These are phyloP conservation scores for Microascus cirrosus DNA, from an alignment of 2,329 filamentous ascomycete genomes.

Conservation along the genomic window DNA sequence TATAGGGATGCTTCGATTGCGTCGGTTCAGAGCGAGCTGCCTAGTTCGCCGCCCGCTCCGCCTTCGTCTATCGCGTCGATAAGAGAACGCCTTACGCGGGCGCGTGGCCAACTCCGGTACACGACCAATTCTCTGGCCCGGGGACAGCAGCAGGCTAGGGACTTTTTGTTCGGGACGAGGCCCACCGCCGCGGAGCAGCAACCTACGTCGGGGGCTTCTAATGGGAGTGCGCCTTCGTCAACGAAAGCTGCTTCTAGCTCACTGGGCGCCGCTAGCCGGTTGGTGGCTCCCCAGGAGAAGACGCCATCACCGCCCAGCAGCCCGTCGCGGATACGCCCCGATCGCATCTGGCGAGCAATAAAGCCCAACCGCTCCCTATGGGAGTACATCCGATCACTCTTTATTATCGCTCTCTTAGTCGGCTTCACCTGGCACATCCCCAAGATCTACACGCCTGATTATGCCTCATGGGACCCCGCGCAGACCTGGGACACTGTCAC, in stretches of 20 bases:
- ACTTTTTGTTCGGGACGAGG: not conserved
- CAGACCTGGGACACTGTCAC: constrained; percentile 9
- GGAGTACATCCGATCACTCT: constrained; percentile 3
- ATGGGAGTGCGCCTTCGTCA: not conserved
- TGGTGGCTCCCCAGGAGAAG: not conserved
- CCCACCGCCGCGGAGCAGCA: not conserved
- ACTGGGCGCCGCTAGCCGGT: not conserved
- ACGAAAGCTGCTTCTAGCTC: not conserved
- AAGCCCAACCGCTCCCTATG: not conserved
- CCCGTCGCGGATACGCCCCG: not conserved
- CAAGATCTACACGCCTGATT: not conserved
- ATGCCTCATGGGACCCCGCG: constrained; percentile 10
- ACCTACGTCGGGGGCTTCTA: not conserved
- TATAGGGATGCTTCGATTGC: constrained; percentile 5
- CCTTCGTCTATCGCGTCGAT: not conserved
- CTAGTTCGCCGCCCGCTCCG: not conserved
- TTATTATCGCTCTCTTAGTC: constrained; percentile 2
- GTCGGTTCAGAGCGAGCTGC: not conserved
- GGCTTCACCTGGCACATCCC: not conserved
- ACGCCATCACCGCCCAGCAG: not conserved
- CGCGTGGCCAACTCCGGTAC: not conserved
- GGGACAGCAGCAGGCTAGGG: not conserved
- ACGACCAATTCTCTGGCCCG: not conserved
- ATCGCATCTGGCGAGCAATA: not conserved
- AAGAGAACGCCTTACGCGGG: not conserved